Conservation (phyloP, 257 asterid genomes). For the Ophiorrhiza pumila region DNA sequence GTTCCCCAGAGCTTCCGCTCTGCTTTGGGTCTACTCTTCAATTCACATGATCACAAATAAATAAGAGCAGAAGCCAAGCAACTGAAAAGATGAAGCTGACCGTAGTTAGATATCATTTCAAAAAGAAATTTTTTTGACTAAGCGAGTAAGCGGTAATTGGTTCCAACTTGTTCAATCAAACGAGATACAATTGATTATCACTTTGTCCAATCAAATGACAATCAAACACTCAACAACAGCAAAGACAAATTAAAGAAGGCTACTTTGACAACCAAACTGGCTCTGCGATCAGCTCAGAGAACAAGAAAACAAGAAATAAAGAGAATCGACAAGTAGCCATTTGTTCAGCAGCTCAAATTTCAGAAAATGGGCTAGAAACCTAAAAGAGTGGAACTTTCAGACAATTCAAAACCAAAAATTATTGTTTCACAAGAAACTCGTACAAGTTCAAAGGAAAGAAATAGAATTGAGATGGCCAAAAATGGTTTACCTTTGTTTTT, state of each 20-base stretch:
- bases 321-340: background rate
- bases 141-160: background rate
- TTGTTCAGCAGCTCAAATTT: background rate
- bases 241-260: background rate
- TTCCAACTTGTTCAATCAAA: background rate
- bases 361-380: background rate
- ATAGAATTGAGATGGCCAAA: constrained; percentile 8
- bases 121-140: background rate
- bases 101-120: background rate
- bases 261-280: background rate
- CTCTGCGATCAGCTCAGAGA: background rate
- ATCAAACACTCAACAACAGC: background rate
- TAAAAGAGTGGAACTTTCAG: background rate
- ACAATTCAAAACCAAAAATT: background rate
- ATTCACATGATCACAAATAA: background rate
- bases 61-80: background rate
- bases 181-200: too few species aligned
- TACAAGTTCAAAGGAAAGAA: background rate
- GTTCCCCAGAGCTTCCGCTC: constrained; percentile 16
- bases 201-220: background rate
- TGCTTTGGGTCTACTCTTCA: constrained; percentile 3
- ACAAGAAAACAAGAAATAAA: background rate
- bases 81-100: background rate
- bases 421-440: background rate
- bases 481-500: background rate